Percentiles rank a stretch among this genome's conserved stretches.
phyloP scores from a whole-genome alignment of 2,329 filamentous ascomycete species.

The Colletotrichum sp. region DNA sequence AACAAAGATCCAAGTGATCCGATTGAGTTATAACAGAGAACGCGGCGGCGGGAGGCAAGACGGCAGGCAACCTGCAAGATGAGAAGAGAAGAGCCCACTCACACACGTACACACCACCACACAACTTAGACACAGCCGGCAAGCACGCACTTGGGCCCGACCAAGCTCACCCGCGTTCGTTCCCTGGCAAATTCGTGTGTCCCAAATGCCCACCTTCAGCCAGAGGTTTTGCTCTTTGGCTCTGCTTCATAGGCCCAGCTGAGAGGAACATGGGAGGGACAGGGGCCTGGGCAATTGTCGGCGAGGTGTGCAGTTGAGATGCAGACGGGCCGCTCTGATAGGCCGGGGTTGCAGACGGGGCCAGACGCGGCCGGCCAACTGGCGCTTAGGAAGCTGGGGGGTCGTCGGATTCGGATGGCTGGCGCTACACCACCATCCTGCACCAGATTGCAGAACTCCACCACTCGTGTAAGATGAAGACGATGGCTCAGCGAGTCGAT shows the following conservation, averaged over 20 bases:
- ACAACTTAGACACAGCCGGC: not conserved
- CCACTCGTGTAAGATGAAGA: conserved; percentile 46
- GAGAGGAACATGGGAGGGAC: conserved; percentile 15
- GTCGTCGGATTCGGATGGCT: conserved; percentile 44
- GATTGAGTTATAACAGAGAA: conserved; percentile 18
- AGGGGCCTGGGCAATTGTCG: conserved; percentile 27
- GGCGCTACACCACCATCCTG: conserved; percentile 45
- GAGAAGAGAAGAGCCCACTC: conserved; percentile 4
- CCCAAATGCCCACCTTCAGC: conserved; percentile 7
- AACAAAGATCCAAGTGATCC: conserved; percentile 9
- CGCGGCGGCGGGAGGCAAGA: conserved; percentile 6
- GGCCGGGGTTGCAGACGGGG: conserved; percentile 37
- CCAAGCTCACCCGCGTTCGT: not conserved
- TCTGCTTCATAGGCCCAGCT: conserved; percentile 18
- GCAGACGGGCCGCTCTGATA: conserved; percentile 43
- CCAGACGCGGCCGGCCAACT: conserved; percentile 40
- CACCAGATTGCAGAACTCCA: conserved; percentile 39
- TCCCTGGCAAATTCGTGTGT: not conserved
- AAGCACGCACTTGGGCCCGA: conserved; percentile 10
- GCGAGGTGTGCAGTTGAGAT: conserved; percentile 29
- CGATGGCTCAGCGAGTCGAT: conserved; percentile 47
- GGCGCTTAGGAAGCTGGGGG: conserved; percentile 52
- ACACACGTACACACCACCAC: not conserved
- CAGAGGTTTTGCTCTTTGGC: not conserved
- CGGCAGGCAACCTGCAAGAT: conserved; percentile 15